phyloP scores from a whole-genome alignment of 805 yeast species.

The Candida gorgasii region DNA sequence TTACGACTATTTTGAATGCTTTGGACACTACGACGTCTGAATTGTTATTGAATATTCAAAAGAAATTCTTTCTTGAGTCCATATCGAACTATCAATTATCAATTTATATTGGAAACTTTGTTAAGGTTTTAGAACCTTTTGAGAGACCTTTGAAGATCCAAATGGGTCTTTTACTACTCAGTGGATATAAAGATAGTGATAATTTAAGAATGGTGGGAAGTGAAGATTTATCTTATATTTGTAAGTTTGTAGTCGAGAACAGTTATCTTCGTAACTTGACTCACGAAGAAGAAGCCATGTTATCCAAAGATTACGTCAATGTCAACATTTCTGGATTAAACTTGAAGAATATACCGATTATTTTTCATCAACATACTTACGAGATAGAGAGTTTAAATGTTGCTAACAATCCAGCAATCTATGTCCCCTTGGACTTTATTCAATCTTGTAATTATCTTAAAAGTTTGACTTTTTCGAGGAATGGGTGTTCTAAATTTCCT shows the following conservation, averaged over 20 bases:
- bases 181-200: slow-evolving; percentile 81
- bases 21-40: slow-evolving; percentile 77
- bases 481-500: slow-evolving; percentile 77
- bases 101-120: slow-evolving; percentile 71
- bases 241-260: slow-evolving; percentile 73
- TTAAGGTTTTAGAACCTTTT: slow-evolving; percentile 67
- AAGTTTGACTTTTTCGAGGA: slow-evolving; percentile 65
- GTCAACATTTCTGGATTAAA: slow-evolving; percentile 74
- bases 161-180: slow-evolving; percentile 64
- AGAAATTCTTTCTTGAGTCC: slow-evolving; percentile 72
- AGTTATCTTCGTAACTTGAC: slow-evolving; percentile 60
- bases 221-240: slow-evolving; percentile 78
- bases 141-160: slow-evolving; percentile 82
- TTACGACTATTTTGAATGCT: slow-evolving; percentile 79
- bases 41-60: slow-evolving; percentile 65
- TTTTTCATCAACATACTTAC: slow-evolving; percentile 74
- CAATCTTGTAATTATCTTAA: slow-evolving; percentile 76
- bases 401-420: slow-evolving; percentile 82
- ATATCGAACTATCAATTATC: slow-evolving; percentile 76
- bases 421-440: slow-evolving; percentile 80
- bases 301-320: slow-evolving; percentile 65
- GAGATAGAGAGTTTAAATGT: slow-evolving; percentile 82
- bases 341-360: slow-evolving; percentile 80
- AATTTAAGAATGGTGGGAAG: slow-evolving; percentile 76
- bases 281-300: slow-evolving; percentile 68